Evolutionary conservation across 768 basidiomycete genomes (phyloP).

Genomic region (Termitomyces heimii): DNA sequence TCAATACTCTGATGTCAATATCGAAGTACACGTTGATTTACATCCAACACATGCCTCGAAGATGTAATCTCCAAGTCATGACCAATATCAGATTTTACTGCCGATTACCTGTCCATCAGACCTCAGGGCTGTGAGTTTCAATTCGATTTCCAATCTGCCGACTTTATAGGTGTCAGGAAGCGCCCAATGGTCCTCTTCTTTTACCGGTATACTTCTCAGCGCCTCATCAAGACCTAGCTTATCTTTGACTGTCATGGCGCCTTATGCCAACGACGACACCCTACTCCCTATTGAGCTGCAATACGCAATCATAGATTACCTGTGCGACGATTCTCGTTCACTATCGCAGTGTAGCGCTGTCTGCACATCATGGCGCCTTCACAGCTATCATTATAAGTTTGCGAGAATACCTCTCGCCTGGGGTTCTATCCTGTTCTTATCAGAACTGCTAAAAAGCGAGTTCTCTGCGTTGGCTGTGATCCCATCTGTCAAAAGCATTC

Average conservation of each 20-base stretch:
- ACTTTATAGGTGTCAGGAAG: neutral
- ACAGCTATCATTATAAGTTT: constrained; percentile 17
- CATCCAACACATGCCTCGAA: neutral
- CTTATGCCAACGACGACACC: neutral
- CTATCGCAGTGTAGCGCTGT: constrained; percentile 14
- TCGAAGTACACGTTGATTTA: neutral
- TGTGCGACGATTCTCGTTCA: constrained; percentile 8
- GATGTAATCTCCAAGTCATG: neutral
- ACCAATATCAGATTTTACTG: neutral
- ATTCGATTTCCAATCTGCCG: constrained; percentile 2
- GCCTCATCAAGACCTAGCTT: neutral
- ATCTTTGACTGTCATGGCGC: neutral
- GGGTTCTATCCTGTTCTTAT: constrained; percentile 12
- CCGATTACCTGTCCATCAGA: constrained; percentile 2
- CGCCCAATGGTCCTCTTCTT: neutral
- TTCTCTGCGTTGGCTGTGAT: constrained; percentile 17
- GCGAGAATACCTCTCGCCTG: constrained; percentile 10
- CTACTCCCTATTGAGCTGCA: constrained; percentile 19
- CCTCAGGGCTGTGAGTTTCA: neutral
- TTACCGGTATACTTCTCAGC: neutral
- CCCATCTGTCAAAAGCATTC: constrained; percentile 13
- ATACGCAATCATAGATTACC: constrained; percentile 16
- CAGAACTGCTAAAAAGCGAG: constrained; percentile 10
- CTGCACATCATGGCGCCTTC: constrained; percentile 18
- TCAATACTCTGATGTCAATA: neutral